Evolutionary conservation across 176 grass and related monocot genomes (phyloP).

Genomic region (Ensete glaucum): DNA sequence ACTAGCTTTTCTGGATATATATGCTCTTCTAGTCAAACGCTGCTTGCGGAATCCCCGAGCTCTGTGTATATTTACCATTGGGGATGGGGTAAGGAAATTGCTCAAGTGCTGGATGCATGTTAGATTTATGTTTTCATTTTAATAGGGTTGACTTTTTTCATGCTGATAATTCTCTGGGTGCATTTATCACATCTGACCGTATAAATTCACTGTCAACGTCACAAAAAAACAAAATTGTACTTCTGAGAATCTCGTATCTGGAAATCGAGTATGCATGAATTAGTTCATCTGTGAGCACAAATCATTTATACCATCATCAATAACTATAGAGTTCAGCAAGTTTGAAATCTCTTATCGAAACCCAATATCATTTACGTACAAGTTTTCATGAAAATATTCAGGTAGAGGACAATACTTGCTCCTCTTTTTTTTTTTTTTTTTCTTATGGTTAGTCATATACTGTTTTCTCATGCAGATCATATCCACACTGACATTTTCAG

Average conservation of each 20-base stretch:
- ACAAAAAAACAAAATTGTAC: not conserved
- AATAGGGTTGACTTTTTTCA: not conserved
- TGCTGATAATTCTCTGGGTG: not conserved
- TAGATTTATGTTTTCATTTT: not conserved
- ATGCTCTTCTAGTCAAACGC: conserved; percentile 87
- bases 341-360: no score
- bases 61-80: conserved; percentile 60
- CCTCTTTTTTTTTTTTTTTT: no score
- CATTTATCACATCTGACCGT: not conserved
- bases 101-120: not conserved
- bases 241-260: no score
- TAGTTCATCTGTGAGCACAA: no score
- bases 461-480: conserved; percentile 47
- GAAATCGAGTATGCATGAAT: no score
- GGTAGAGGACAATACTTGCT: no score
- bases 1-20: conserved; percentile 63
- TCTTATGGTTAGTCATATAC: no score
- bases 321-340: no score
- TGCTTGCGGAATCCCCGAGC: conserved; percentile 46
- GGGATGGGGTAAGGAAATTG: conserved; percentile 54
- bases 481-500: conserved; percentile 44
- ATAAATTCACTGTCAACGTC: not conserved
- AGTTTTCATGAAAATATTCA: no score
- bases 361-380: no score
- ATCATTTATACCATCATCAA: no score